Evolutionary conservation across 2,329 filamentous ascomycete genomes (phyloP).

Genomic region (Bipolaris victoriae): DNA sequence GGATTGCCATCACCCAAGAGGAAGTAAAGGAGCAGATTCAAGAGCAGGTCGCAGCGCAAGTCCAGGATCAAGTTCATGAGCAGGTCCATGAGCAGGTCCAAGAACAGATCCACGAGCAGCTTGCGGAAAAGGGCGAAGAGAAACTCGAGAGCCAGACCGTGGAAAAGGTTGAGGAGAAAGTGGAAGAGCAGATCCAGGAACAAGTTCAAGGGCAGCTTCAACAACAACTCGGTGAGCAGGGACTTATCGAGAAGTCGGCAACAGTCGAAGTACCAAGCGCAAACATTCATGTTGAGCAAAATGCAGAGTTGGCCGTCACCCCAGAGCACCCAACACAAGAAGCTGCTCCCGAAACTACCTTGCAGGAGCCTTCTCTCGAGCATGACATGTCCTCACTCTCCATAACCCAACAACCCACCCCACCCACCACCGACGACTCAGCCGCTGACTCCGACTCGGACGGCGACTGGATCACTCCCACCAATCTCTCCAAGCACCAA

Average conservation of each 20-base stretch:
- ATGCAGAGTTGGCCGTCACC: slow-evolving; percentile 1
- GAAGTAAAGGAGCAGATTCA: slow-evolving; percentile 15
- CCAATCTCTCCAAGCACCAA: slow-evolving; percentile 86
- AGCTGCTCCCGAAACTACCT: neutral
- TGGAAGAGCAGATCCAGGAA: slow-evolving; percentile 15
- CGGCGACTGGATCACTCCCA: slow-evolving; percentile 89
- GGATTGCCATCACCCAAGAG: slow-evolving; percentile 12
- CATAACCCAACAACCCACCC: slow-evolving; percentile 29
- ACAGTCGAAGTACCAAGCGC: slow-evolving; percentile 2
- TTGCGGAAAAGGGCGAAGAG: slow-evolving; percentile 5
- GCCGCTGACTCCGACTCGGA: slow-evolving; percentile 24
- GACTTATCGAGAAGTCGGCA: slow-evolving; percentile 6
- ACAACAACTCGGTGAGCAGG: slow-evolving; percentile 7
- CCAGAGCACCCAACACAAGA: neutral
- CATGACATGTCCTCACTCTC: slow-evolving; percentile 31
- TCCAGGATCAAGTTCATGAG: slow-evolving; percentile 19
- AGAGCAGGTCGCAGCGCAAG: slow-evolving; percentile 1
- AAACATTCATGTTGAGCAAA: slow-evolving; percentile 12
- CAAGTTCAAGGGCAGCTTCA: slow-evolving; percentile 13
- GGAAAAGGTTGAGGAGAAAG: slow-evolving; percentile 10
- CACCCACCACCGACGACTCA: slow-evolving; percentile 23
- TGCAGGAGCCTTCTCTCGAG: slow-evolving; percentile 14
- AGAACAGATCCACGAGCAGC: slow-evolving; percentile 20
- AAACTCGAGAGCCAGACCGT: slow-evolving; percentile 1
- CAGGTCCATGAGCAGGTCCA: slow-evolving; percentile 10